These are phyloP conservation scores for Gaultheria prostrata DNA, from an alignment of 148 eudicot genomes.

Conservation along the genomic window DNA sequence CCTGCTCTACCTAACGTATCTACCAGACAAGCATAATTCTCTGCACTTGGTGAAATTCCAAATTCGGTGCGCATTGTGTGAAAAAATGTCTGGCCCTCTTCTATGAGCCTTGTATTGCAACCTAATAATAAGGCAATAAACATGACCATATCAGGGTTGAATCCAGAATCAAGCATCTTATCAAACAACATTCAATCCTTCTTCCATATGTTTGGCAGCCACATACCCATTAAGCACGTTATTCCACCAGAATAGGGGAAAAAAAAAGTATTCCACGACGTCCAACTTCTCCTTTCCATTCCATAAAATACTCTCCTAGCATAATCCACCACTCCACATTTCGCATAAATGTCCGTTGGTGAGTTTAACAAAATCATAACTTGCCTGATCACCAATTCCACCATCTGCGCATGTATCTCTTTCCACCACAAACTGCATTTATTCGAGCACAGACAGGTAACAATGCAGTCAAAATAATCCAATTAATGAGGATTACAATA, in stretches of 20 bases:
- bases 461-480: slow-evolving; percentile 37
- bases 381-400: slow-evolving; percentile 23
- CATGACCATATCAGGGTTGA: slow-evolving; percentile 30
- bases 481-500: too few relatives aligned
- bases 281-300: slow-evolving; percentile 31
- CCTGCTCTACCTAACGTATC: slow-evolving; percentile 48
- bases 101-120: slow-evolving; percentile 27
- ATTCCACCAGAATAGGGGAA: slow-evolving; percentile 12
- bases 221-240: slow-evolving; percentile 39
- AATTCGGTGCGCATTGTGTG: slow-evolving; percentile 31
- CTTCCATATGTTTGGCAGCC: slow-evolving; percentile 25
- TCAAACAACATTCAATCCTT: slow-evolving; percentile 30
- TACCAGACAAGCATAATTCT: slow-evolving; percentile 51
- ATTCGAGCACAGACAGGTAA: slow-evolving; percentile 31
- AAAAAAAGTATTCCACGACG: slow-evolving; percentile 29
- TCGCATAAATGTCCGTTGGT: slow-evolving; percentile 42
- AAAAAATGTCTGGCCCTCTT: slow-evolving; percentile 30
- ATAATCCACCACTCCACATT: slow-evolving; percentile 36
- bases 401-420: slow-evolving; percentile 40
- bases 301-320: slow-evolving; percentile 30
- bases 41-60: slow-evolving; percentile 29
- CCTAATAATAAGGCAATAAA: slow-evolving; percentile 40
- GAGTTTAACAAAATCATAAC: slow-evolving; percentile 36
- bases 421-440: slow-evolving; percentile 31
- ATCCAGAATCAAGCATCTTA: slow-evolving; percentile 31